Base-by-base conservation (phyloP, 2,329 filamentous ascomycete genomes). In the Podosphaera xanthii region DNA sequence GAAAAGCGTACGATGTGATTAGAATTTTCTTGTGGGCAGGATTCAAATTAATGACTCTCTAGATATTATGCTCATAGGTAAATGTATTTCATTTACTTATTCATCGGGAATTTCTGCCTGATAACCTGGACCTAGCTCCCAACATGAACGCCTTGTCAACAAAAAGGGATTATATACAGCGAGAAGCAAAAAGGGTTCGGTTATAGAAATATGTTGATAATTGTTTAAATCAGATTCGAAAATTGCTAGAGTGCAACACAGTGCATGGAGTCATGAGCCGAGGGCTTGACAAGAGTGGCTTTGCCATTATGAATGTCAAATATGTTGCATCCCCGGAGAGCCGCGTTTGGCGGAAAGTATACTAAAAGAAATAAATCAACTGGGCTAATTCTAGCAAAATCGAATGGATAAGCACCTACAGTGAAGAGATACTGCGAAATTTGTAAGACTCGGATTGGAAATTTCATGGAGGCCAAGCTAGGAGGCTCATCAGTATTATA, bases 311-410 rank as follows among this genome's bases (percentile, higher is more conserved):
- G 75, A 61, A 82, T 77, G 67, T 92, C 80, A 70, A 90, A 96
- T 67, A 90, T 79, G 67, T 86, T 79, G 71, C 87, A 94, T 31
- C 90, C 90, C 61, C 81, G 79, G 61, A 80, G 84, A 40, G 87
- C 87, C 35, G 91, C 90, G 66, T 95, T 94, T 1, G 90, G 90
- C 44, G 90, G 90, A n/a, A 87, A 90, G 68, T 92, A 92, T 62
- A 94, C 67, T 68, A 31, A 4, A 33, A 9, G 8, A 52, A 33
- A 9, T 33, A 52, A 12, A 52, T 52, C 33, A 52, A 30, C 49
- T 52, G 22, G 12, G 8, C 10, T 33, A 7, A 35, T 52, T 31
- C 49, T 14, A 9, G 22, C 10, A 1, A 33, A 44, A 40, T 40
- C 36, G 10, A 50, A 30, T 36, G 1, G 22, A 7, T 33, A 34